These are phyloP conservation scores for Thermothelomyces thermophilus DNA, from an alignment of 2,329 filamentous ascomycete genomes.

Conservation along the genomic window DNA sequence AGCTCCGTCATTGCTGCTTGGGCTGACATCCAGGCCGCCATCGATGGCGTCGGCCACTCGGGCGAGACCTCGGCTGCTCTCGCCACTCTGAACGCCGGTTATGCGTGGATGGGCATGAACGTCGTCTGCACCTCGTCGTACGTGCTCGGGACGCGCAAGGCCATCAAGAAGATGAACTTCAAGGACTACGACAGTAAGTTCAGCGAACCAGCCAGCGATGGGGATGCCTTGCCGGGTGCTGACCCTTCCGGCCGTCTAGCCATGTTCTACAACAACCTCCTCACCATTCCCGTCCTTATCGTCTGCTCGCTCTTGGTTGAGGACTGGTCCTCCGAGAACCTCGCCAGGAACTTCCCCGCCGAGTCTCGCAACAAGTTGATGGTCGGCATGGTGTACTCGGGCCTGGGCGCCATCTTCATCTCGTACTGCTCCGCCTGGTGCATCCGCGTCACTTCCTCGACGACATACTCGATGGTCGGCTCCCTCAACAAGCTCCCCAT, in stretches of 20 bases:
- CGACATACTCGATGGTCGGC: constrained; percentile 98
- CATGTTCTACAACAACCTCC: constrained; percentile 99
- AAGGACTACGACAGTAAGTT: constrained; percentile 97
- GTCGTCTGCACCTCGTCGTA: constrained; percentile 91
- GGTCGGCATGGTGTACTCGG: constrained; percentile 87
- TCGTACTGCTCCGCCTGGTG: constrained; percentile 99
- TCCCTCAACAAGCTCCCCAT: constrained; percentile 97
- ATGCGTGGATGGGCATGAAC: constrained; percentile 97
- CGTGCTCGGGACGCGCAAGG: constrained; percentile 89
- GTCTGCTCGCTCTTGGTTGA: constrained; percentile 75
- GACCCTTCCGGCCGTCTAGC: constrained; percentile 51
- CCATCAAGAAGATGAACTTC: constrained; percentile 99
- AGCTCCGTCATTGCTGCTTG: constrained; percentile 93
- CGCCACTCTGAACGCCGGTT: constrained; percentile 87
- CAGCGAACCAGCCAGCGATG: constrained; percentile 1
- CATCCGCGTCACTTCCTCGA: constrained; percentile 93
- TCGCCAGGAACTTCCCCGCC: constrained; percentile 81
- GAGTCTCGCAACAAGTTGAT: constrained; percentile 73
- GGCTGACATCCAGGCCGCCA: constrained; percentile 88
- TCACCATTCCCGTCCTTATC: constrained; percentile 88
- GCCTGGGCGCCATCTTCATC: constrained; percentile 90
- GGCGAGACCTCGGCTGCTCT: constrained; percentile 65
- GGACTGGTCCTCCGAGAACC: constrained; percentile 84
- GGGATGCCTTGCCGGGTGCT: constrained; percentile 29
- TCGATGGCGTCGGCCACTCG: constrained; percentile 53